phyloP scores from a whole-genome alignment of 75 land plant species.

The Picea glauca region DNA sequence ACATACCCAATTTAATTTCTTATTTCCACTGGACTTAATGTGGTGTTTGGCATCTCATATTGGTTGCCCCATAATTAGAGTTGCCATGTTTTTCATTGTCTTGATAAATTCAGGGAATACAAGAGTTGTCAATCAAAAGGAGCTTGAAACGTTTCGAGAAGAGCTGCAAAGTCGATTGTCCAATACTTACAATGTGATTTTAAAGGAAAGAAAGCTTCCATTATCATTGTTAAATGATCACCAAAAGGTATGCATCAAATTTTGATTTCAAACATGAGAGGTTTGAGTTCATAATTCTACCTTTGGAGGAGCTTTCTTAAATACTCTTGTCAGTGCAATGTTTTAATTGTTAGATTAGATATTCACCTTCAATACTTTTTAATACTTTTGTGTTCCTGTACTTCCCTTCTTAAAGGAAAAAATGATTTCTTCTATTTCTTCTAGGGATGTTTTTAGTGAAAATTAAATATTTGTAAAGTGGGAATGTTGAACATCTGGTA shows the following conservation, averaged over 20 bases:
- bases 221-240: slow-evolving; percentile 80
- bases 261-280: background rate
- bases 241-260: slow-evolving; percentile 54
- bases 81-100: background rate
- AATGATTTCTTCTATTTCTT: no score
- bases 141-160: slow-evolving; percentile 87
- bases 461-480: no score
- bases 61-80: background rate
- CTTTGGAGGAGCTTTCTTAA: no score
- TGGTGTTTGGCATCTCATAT: background rate
- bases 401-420: no score
- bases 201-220: slow-evolving; percentile 89
- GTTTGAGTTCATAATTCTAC: no score
- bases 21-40: background rate
- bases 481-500: no score
- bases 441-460: no score
- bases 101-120: slow-evolving; percentile 64
- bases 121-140: slow-evolving; percentile 82
- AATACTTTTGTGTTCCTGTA: no score
- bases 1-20: background rate
- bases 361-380: no score
- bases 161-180: slow-evolving; percentile 73
- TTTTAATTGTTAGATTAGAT: no score
- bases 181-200: slow-evolving; percentile 79
- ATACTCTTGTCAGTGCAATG: no score